Conservation (phyloP, 2,329 filamentous ascomycete genomes). For the Didymella glomerata region DNA sequence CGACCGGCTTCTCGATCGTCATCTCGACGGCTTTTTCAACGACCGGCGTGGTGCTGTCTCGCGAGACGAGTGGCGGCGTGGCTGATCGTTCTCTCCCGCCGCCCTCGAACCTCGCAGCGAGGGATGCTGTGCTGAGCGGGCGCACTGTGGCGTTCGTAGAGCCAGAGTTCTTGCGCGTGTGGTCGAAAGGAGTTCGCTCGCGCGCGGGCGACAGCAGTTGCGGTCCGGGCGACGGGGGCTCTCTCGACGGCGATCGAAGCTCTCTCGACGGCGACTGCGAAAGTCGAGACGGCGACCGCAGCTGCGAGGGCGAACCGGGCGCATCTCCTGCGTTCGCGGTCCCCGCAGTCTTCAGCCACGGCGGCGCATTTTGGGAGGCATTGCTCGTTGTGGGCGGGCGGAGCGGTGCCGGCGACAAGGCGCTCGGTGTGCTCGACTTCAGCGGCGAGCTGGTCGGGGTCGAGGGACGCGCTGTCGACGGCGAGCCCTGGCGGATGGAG, state of each 20-base stretch:
- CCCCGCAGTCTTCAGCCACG: constrained; percentile 48
- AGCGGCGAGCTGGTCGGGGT: constrained; percentile 54
- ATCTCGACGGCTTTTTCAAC: constrained; percentile 24
- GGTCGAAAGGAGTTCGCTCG: neutral
- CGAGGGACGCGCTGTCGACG: constrained; percentile 51
- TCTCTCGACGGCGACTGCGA: constrained; percentile 29
- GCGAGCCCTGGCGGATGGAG: constrained; percentile 51
- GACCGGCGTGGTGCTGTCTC: neutral
- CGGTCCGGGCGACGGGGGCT: constrained; percentile 35
- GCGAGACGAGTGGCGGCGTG: constrained; percentile 7
- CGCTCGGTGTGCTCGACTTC: constrained; percentile 46
- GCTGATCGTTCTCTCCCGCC: constrained; percentile 43
- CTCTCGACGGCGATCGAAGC: constrained; percentile 33
- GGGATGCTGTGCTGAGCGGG: constrained; percentile 42
- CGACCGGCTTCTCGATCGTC: constrained; percentile 31
- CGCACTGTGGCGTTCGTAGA: constrained; percentile 34
- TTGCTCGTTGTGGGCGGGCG: constrained; percentile 48
- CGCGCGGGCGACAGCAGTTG: constrained; percentile 22
- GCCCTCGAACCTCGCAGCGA: constrained; percentile 50
- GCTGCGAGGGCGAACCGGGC: constrained; percentile 42
- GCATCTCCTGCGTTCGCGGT: constrained; percentile 40
- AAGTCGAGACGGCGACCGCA: constrained; percentile 26
- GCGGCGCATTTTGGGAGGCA: constrained; percentile 44
- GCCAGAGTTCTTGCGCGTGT: constrained; percentile 25
- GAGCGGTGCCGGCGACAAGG: constrained; percentile 39